A percentile compares a stretch with the other conserved stretches of the same genome.
Evolutionary conservation across 2,329 filamentous ascomycete genomes (phyloP).

Genomic region (Xylaria multiplex): DNA sequence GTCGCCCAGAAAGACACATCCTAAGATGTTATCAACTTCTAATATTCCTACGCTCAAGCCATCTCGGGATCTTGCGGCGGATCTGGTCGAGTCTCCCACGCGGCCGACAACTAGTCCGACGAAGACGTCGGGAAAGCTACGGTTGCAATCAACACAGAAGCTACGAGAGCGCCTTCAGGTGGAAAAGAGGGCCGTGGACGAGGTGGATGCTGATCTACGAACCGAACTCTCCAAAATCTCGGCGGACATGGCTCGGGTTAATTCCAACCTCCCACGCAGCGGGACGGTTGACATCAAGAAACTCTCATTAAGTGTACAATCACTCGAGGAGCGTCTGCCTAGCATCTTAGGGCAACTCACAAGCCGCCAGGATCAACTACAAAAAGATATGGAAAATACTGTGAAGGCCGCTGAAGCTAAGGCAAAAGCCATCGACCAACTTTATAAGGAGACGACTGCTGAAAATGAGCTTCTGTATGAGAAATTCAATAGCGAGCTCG

Average conservation of each 20-base stretch:
- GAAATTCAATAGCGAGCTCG: slow-evolving; percentile 89
- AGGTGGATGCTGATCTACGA: slow-evolving; percentile 74
- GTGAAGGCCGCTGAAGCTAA: slow-evolving; percentile 81
- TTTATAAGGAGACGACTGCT: slow-evolving; percentile 86
- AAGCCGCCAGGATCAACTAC: slow-evolving; percentile 70
- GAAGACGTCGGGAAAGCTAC: slow-evolving; percentile 65
- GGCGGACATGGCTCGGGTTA: slow-evolving; percentile 76
- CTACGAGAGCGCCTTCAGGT: slow-evolving; percentile 85
- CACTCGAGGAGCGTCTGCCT: slow-evolving; percentile 75
- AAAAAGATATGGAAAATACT: slow-evolving; percentile 75
- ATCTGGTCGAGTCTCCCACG: slow-evolving; percentile 44
- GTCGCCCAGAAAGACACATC: slow-evolving; percentile 50
- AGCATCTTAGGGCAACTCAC: slow-evolving; percentile 67
- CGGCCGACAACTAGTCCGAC: slow-evolving; percentile 52
- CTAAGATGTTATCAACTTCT: slow-evolving; percentile 63
- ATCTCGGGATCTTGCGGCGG: slow-evolving; percentile 47
- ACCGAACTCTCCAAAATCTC: slow-evolving; percentile 83
- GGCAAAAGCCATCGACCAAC: slow-evolving; percentile 82
- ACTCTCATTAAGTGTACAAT: slow-evolving; percentile 67
- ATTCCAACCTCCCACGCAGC: slow-evolving; percentile 52
- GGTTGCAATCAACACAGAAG: slow-evolving; percentile 77
- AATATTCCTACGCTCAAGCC: slow-evolving; percentile 65
- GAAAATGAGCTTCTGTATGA: slow-evolving; percentile 95
- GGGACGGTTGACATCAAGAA: slow-evolving; percentile 58
- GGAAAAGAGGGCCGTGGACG: slow-evolving; percentile 78